phyloP scores from a whole-genome alignment of 352 stramenopile genomes.

The Phytophthora cryptogea region DNA sequence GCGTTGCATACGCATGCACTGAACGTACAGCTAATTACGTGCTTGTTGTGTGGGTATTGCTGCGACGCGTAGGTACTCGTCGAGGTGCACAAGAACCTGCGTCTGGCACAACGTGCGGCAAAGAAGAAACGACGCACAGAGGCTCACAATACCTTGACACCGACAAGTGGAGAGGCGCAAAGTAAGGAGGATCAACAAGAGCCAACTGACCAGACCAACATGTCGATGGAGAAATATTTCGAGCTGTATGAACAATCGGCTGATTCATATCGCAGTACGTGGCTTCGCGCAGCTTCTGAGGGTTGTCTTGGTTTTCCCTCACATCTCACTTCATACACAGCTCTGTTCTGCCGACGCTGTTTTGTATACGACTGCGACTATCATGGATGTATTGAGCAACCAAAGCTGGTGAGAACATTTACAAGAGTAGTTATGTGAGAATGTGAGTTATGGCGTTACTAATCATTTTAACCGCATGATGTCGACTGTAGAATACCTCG shows the following conservation, averaged over 20 bases:
- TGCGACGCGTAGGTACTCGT: conserved; percentile 44
- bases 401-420: conserved; percentile 51
- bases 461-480: conserved; percentile 9
- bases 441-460: background rate
- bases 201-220: conserved; percentile 9
- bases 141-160: conserved; percentile 7
- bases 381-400: conserved; percentile 61
- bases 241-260: conserved; percentile 59
- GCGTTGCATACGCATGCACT: background rate
- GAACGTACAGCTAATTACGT: too few species aligned
- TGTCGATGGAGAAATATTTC: conserved; percentile 47
- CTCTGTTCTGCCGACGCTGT: conserved; percentile 80
- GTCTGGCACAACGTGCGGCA: conserved; percentile 32
- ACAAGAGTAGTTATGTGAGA: background rate
- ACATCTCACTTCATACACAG: conserved; percentile 18
- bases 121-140: conserved; percentile 50
- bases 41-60: conserved; percentile 5
- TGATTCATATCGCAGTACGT: conserved; percentile 76
- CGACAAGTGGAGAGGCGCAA: background rate
- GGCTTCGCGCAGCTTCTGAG: background rate
- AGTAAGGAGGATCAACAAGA: conserved; percentile 6
- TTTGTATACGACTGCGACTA: conserved; percentile 89
- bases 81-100: conserved; percentile 69
- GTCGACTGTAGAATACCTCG: conserved; percentile 43
- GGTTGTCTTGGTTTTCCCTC: background rate